A percentile compares a stretch with the other conserved stretches of the same genome.
These are phyloP conservation scores for Sporobolomyces pararoseus DNA, from an alignment of 768 basidiomycete genomes.

Conservation along the genomic window DNA sequence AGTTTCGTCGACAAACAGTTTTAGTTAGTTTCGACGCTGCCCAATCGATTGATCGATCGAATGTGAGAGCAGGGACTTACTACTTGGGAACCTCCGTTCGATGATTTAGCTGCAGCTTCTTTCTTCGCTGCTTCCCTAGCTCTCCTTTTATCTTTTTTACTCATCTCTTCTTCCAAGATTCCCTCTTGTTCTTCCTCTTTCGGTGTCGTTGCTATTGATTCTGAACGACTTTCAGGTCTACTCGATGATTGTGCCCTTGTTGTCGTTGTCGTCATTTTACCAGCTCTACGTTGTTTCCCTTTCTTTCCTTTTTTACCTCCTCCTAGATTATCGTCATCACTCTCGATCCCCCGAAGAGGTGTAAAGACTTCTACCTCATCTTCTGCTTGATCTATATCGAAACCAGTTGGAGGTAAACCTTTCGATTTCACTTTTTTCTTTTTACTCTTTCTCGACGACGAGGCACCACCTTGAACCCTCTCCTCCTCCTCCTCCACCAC, in stretches of 20 bases:
- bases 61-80: neutral
- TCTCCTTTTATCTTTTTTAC: slow-evolving; percentile 78
- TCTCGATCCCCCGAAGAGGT: neutral
- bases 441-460: slow-evolving; percentile 31
- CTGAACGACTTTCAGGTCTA: too few relatives aligned
- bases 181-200: slow-evolving; percentile 7
- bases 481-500: slow-evolving; percentile 4
- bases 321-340: neutral
- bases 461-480: neutral
- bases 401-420: slow-evolving; percentile 7
- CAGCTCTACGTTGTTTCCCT: slow-evolving; percentile 49
- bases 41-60: too few relatives aligned
- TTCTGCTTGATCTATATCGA: neutral
- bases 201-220: neutral
- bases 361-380: neutral
- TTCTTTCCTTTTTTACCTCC: slow-evolving; percentile 57
- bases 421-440: slow-evolving; percentile 39
- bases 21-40: too few relatives aligned
- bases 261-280: slow-evolving; percentile 24
- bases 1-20: slow-evolving; percentile 33
- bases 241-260: too few relatives aligned
- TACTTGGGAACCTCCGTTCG: neutral
- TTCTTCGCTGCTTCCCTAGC: slow-evolving; percentile 60
- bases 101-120: slow-evolving; percentile 1
- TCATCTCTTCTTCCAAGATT: slow-evolving; percentile 47